Evolutionary conservation across 2,329 filamentous ascomycete species (phyloP), one percentile per base, ranked within the genome.

Genomic region (Penicillium sp.): DNA sequence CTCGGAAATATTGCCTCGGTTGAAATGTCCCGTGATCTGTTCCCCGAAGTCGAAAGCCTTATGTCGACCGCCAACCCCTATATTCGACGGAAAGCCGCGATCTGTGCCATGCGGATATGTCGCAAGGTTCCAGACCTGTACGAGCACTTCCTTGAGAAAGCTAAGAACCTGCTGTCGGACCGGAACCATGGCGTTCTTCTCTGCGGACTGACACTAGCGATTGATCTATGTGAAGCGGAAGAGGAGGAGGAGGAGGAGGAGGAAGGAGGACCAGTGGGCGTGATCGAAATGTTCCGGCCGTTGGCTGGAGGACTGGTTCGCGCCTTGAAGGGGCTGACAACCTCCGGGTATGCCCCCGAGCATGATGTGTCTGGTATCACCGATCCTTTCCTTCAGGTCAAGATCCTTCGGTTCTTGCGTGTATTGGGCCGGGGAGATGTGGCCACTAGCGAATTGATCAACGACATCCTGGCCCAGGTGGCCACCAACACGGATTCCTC

Each of bases 51-150:
- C 68, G 94, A 98, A 71, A 87, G 80, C 53, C 82, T 97, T 43
- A 76, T 98, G 57, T 86, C 89, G 37, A 96, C 90, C 43, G 85
- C 89, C 46, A 98, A 98, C 69, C 93, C 93, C n/a, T 98, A 98
- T 68, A 96, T 98, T 66, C 82, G 93, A 61, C 82, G 93, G 61
- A 98, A 98, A 75, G 93, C 93, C 17, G 93, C 93, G 4, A 79
- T 98, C n/a, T 98, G 93, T 72, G 93, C 93, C 44, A 98, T 98
- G 93, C 82, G 90, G 58, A 96, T 98, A 77, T 96, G 90, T 73
- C 85, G 89, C 62, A 98, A 98, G 71, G 93, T 98, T 10, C 93
- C 94, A 6, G 93, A 98, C 68, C 74, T 98, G 47, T 88, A 95
- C 70, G 94, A 98, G 69, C 90, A 98, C 71, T 98, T 98, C 65